Conservation (phyloP, 2,329 filamentous ascomycete genomes). For the Scedosporium aurantiacum region DNA sequence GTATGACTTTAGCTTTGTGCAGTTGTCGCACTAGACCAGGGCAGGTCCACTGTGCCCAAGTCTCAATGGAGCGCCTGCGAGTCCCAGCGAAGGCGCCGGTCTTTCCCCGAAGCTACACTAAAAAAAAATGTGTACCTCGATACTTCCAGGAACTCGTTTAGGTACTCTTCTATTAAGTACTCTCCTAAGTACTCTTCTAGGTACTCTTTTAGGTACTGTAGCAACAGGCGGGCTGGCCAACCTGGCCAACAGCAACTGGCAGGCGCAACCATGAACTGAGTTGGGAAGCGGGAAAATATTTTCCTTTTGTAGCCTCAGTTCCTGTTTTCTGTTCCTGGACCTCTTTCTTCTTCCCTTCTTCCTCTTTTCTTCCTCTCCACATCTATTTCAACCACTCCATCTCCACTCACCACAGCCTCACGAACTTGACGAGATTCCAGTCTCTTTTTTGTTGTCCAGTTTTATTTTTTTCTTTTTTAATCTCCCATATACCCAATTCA, state of each 20-base stretch:
- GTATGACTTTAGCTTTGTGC: no score
- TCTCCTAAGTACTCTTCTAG: no score
- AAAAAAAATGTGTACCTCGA: background rate
- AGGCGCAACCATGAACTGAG: background rate
- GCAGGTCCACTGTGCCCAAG: no score
- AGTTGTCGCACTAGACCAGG: no score
- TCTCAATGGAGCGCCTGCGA: no score
- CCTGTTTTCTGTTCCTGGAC: constrained; percentile 12
- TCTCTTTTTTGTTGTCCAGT: constrained; percentile 6
- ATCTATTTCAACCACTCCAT: background rate
- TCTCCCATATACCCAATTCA: constrained; percentile 13
- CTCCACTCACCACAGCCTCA: background rate
- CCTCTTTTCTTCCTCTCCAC: constrained; percentile 9
- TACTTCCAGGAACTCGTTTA: no score
- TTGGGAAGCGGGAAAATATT: background rate
- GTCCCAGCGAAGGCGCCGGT: background rate
- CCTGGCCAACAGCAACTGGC: background rate
- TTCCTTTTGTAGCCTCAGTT: background rate
- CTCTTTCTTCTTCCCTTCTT: constrained; percentile 14
- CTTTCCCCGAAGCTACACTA: background rate
- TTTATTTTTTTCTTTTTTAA: background rate
- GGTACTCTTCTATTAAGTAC: no score
- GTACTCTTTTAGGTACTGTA: background rate
- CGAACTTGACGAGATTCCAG: background rate
- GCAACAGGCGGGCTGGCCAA: background rate